phyloP scores from a whole-genome alignment of 305 asterid genomes.

The Fraxinus dipetala region DNA sequence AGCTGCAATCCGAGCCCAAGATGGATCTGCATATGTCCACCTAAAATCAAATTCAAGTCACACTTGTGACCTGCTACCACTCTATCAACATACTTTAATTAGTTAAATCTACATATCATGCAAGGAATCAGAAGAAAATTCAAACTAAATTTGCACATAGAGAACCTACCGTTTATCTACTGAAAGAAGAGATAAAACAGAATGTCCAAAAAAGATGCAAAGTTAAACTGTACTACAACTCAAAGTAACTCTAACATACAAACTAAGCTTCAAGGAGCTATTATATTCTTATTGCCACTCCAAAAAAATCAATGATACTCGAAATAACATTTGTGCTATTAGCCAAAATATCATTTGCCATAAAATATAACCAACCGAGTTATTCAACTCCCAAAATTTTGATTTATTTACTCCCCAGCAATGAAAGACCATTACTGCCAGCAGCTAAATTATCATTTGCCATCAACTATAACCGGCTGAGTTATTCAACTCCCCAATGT shows the following conservation, averaged over 20 bases:
- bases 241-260: neutral
- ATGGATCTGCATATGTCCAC: conserved; percentile 84
- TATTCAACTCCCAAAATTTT: neutral
- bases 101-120: neutral
- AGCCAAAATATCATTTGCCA: neutral
- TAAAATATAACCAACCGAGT: neutral
- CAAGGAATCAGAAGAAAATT: neutral
- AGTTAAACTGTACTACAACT: neutral
- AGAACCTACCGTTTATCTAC: neutral
- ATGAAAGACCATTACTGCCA: neutral
- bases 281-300: neutral
- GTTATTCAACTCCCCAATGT: neutral
- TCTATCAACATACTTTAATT: neutral
- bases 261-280: neutral
- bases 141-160: neutral
- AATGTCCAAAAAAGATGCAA: neutral
- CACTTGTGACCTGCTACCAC: conserved; percentile 6
- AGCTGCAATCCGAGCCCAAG: conserved; percentile 78
- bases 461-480: neutral
- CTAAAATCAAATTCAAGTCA: conserved; percentile 34
- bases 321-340: neutral
- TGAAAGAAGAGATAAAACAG: neutral
- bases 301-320: neutral
- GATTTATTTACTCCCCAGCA: neutral
- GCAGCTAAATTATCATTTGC: neutral